Conservation (phyloP, 179 eudicot genomes). For the Kewa caespitosa region DNA sequence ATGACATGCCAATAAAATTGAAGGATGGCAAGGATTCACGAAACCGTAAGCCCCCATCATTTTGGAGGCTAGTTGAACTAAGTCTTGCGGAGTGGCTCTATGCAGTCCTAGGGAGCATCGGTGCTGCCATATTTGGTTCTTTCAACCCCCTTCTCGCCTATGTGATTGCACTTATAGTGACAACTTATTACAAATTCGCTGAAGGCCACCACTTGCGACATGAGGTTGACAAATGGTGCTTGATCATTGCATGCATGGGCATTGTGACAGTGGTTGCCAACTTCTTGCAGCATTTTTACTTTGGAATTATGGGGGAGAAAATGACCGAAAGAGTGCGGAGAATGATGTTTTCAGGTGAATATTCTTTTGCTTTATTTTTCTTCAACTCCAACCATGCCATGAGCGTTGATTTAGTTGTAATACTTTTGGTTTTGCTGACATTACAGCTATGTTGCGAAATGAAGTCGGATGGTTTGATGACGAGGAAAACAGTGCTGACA, state of each 20-base stretch:
- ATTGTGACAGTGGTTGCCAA: conserved; percentile 95
- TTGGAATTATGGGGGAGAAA: conserved; percentile 99
- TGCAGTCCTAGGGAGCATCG: conserved; percentile 94
- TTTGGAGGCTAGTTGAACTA: conserved; percentile 97
- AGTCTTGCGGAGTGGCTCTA: conserved; percentile 98
- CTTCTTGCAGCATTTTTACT: conserved; percentile 95
- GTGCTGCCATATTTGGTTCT: conserved; percentile 98
- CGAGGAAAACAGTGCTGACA: conserved; percentile 96
- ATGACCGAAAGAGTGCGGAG: conserved; percentile 98
- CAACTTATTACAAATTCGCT: conserved; percentile 58
- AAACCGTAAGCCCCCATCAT: conserved; percentile 60
- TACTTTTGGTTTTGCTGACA: conserved; percentile 13
- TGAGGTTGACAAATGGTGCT: conserved; percentile 96
- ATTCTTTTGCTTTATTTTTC: background rate
- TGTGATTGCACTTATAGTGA: conserved; percentile 78
- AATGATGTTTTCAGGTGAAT: conserved; percentile 99
- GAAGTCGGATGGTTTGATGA: conserved; percentile 99
- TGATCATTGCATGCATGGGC: conserved; percentile 94
- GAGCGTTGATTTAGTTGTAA: conserved; percentile 4
- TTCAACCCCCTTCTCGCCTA: conserved; percentile 97
- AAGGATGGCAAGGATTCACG: conserved; percentile 43
- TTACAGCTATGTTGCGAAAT: conserved; percentile 89
- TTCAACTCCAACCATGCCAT: background rate
- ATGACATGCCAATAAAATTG: conserved; percentile 42
- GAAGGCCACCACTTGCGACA: conserved; percentile 49